Evolutionary conservation across 2,329 filamentous ascomycete species (phyloP).

Genomic region (Pseudogymnoascus sp.): DNA sequence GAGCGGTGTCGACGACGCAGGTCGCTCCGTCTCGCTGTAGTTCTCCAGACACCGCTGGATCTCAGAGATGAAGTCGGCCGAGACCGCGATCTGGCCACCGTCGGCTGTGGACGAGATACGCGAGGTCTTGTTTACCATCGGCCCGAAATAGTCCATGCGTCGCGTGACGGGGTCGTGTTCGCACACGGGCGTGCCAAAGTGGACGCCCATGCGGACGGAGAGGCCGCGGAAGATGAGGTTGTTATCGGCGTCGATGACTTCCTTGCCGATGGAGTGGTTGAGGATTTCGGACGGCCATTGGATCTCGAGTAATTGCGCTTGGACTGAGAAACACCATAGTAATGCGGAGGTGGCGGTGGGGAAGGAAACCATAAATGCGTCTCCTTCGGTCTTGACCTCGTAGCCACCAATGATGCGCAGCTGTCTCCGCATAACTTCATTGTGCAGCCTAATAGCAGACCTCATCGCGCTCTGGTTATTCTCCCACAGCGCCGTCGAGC

Average conservation of each 20-base stretch:
- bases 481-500: constrained; percentile 93
- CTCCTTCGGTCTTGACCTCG: constrained; percentile 98
- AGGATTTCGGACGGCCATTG: constrained; percentile 91
- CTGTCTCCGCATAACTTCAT: constrained; percentile 91
- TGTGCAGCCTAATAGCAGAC: constrained; percentile 93
- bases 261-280: constrained; percentile 75
- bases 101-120: constrained; percentile 92
- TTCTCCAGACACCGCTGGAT: constrained; percentile 85
- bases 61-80: constrained; percentile 92
- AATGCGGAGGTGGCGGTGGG: constrained; percentile 90
- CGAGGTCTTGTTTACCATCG: constrained; percentile 96
- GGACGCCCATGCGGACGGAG: constrained; percentile 94
- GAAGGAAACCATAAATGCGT: constrained; percentile 99
- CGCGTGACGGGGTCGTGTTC: constrained; percentile 93
- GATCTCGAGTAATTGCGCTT: constrained; percentile 78
- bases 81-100: constrained; percentile 93
- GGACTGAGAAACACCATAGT: constrained; percentile 93
- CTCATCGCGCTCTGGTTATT: constrained; percentile 92
- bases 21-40: constrained; percentile 76
- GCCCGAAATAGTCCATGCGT: constrained; percentile 98
- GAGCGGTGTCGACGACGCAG: constrained; percentile 64
- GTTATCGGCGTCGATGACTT: constrained; percentile 74
- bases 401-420: constrained; percentile 91
- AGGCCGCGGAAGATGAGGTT: constrained; percentile 88
- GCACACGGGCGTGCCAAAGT: constrained; percentile 90